Percentiles rank a stretch among this genome's conserved stretches.
These are phyloP conservation scores for Parsonsia alboflavescens DNA, from an alignment of 257 asterid species.

Conservation along the genomic window DNA sequence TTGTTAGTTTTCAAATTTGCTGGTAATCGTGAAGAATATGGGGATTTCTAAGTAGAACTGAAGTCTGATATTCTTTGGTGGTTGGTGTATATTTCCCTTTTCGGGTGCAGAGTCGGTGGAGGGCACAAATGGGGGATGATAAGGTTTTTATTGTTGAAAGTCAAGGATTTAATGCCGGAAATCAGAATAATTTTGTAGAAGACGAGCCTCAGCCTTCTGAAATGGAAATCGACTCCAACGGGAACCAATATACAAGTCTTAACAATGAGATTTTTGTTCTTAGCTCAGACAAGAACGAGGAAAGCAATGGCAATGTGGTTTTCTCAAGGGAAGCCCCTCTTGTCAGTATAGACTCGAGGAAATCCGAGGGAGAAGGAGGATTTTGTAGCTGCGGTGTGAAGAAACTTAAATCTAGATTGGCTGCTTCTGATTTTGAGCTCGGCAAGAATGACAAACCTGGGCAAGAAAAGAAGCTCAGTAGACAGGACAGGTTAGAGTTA, in stretches of 20 bases:
- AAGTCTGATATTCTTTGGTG: neutral
- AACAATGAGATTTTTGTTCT: conserved; percentile 30
- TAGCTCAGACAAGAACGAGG: conserved; percentile 42
- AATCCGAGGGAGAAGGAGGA: conserved; percentile 31
- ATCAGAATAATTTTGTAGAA: conserved; percentile 7
- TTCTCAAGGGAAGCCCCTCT: conserved; percentile 71
- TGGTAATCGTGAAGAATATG: conserved; percentile 2
- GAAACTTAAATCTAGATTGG: conserved; percentile 68
- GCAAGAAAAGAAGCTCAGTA: conserved; percentile 61
- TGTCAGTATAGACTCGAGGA: conserved; percentile 42
- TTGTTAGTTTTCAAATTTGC: neutral
- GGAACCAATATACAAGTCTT: conserved; percentile 22
- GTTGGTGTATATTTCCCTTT: conserved; percentile 4
- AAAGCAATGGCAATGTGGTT: conserved; percentile 55
- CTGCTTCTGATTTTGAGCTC: conserved; percentile 50
- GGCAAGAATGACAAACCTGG: conserved; percentile 48
- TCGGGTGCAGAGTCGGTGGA: conserved; percentile 12
- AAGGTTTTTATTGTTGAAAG: conserved; percentile 15
- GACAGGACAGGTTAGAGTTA: conserved; percentile 83
- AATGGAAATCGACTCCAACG: conserved; percentile 57
- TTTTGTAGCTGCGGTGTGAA: conserved; percentile 70
- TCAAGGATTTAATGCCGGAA: conserved; percentile 16
- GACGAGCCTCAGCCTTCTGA: conserved; percentile 40
- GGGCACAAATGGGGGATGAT: conserved; percentile 27
- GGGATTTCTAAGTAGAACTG: conserved; percentile 3